phyloP scores from a whole-genome alignment of 2,329 filamentous ascomycete genomes.

The Geosmithia putterillii region DNA sequence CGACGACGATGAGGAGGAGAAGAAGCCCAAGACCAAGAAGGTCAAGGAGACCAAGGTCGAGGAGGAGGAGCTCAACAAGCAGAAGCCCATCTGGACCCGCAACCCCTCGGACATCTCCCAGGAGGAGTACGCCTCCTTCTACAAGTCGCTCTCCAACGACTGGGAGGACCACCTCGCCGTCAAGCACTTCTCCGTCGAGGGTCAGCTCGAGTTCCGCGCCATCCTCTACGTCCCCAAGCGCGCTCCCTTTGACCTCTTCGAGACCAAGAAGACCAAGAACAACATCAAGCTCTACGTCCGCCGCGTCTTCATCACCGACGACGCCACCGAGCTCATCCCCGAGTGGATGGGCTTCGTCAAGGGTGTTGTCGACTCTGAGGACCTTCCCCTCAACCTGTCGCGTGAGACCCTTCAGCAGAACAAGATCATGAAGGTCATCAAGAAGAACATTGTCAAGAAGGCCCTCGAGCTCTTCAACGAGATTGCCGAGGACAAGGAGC shows the following conservation, averaged over 20 bases:
- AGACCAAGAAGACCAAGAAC: slow-evolving; percentile 99
- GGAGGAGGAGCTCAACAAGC: slow-evolving; percentile 99
- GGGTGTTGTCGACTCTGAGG: slow-evolving; percentile 99
- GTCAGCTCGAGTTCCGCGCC: slow-evolving; percentile 99
- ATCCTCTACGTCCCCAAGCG: slow-evolving; percentile 99
- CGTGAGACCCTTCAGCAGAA: slow-evolving; percentile 99
- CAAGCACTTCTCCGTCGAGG: slow-evolving; percentile 99
- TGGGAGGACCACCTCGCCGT: slow-evolving; percentile 99
- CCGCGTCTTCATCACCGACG: slow-evolving; percentile 99
- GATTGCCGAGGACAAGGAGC: slow-evolving; percentile 98
- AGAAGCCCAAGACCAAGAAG: slow-evolving; percentile 98
- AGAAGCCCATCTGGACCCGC: slow-evolving; percentile 99
- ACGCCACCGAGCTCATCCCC: slow-evolving; percentile 96
- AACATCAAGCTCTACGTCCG: slow-evolving; percentile 99
- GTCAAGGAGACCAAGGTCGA: slow-evolving; percentile 97
- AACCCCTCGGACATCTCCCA: slow-evolving; percentile 90
- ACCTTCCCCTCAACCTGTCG: slow-evolving; percentile 97
- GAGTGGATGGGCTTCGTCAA: slow-evolving; percentile 99
- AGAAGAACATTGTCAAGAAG: slow-evolving; percentile 99
- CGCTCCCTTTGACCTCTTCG: slow-evolving; percentile 97
- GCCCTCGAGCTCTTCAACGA: slow-evolving; percentile 98
- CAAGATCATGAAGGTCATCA: slow-evolving; percentile 99
- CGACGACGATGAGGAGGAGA: slow-evolving; percentile 77
- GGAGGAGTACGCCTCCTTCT: slow-evolving; percentile 98
- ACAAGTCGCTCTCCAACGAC: slow-evolving; percentile 99